These are phyloP conservation scores for Candolleomyces aberdarensis DNA, from an alignment of 768 basidiomycete species.

Conservation along the genomic window DNA sequence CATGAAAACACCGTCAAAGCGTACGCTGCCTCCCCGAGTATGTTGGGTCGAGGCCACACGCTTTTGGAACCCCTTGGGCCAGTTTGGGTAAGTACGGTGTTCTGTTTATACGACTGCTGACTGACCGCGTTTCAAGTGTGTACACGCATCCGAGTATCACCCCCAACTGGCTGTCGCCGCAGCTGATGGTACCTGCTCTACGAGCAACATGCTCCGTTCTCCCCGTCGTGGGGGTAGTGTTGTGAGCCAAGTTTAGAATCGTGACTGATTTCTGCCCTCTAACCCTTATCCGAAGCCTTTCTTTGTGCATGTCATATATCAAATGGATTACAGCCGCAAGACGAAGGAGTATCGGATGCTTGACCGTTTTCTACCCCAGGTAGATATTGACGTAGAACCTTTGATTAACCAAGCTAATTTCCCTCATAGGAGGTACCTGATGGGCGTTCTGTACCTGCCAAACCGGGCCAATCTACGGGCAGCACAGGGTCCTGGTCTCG, in stretches of 20 bases:
- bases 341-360: slow-evolving; percentile 80
- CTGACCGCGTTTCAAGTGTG: slow-evolving; percentile 41
- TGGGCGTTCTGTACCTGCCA: slow-evolving; percentile 31
- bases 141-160: slow-evolving; percentile 81
- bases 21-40: slow-evolving; percentile 66
- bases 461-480: slow-evolving; percentile 25
- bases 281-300: slow-evolving; percentile 51
- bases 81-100: slow-evolving; percentile 64
- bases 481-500: slow-evolving; percentile 75
- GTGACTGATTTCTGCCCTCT: background rate
- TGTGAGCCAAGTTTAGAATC: slow-evolving; percentile 39
- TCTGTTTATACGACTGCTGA: background rate
- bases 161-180: slow-evolving; percentile 80
- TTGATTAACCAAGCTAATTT: background rate
- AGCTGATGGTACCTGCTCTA: slow-evolving; percentile 78
- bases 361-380: slow-evolving; percentile 82
- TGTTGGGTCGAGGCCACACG: slow-evolving; percentile 71
- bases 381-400: slow-evolving; percentile 16
- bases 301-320: slow-evolving; percentile 76
- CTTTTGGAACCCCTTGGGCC: slow-evolving; percentile 76
- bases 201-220: slow-evolving; percentile 66
- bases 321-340: slow-evolving; percentile 82
- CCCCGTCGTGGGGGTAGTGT: slow-evolving; percentile 70
- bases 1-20: slow-evolving; percentile 79
- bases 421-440: slow-evolving; percentile 49